phyloP scores from a whole-genome alignment of 495 filamentous ascomycete species.

The Penicillium atrosanguineum region DNA sequence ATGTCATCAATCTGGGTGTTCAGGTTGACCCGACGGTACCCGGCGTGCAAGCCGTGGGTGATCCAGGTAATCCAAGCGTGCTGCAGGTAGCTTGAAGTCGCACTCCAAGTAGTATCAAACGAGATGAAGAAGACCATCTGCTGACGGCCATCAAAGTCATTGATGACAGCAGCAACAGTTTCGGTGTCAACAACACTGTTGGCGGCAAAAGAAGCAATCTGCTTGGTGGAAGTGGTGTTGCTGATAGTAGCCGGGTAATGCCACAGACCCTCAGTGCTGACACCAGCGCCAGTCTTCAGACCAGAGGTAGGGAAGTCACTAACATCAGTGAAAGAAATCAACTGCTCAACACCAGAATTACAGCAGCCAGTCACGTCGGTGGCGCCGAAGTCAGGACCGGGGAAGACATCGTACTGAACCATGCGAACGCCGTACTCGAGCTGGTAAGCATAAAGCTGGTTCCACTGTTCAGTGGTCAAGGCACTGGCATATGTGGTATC shows the following conservation, averaged over 20 bases:
- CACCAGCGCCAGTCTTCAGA: conserved; percentile 44
- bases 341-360: conserved; percentile 48
- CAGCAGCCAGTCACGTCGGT: conserved; percentile 45
- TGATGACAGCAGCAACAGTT: conserved; percentile 58
- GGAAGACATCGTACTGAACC: conserved; percentile 59
- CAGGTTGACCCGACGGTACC: conserved; percentile 54
- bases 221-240: conserved; percentile 50
- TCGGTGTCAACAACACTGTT: conserved; percentile 23
- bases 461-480: conserved; percentile 56
- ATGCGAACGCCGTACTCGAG: conserved; percentile 56
- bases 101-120: conserved; percentile 55
- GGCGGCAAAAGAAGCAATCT: conserved; percentile 51
- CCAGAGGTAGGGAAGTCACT: conserved; percentile 51
- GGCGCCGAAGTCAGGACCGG: conserved; percentile 50
- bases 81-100: conserved; percentile 54
- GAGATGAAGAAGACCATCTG: conserved; percentile 62
- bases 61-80: conserved; percentile 66
- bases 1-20: conserved; percentile 67
- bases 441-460: conserved; percentile 56
- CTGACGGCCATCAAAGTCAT: conserved; percentile 54
- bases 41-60: conserved; percentile 54
- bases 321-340: conserved; percentile 47
- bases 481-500: conserved; percentile 46
- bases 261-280: conserved; percentile 54
- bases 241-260: conserved; percentile 58